Percentiles rank a stretch among this genome's conserved stretches.
phyloP scores from a whole-genome alignment of 73 alveolate species.

The Paramecium sonneborni region DNA sequence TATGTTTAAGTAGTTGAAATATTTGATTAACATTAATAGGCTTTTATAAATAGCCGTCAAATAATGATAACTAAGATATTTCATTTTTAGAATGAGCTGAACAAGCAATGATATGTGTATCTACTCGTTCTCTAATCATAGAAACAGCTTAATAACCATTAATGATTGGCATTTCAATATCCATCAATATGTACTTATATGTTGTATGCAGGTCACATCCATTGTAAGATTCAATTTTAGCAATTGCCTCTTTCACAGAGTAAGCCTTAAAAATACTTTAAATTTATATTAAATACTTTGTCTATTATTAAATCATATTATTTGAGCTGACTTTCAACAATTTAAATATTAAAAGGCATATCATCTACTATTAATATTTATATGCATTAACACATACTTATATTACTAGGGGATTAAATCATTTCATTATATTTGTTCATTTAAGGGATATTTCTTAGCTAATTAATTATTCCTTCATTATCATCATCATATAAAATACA shows the following conservation, averaged over 20 bases:
- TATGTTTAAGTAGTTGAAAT: neutral
- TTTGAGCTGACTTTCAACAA: slow-evolving; percentile 16
- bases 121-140: slow-evolving; percentile 21
- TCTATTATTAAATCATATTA: neutral
- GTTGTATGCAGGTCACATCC: slow-evolving; percentile 6
- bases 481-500: neutral
- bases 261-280: neutral
- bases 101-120: slow-evolving; percentile 55
- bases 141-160: slow-evolving; percentile 61
- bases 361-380: slow-evolving; percentile 60
- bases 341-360: slow-evolving; percentile 31
- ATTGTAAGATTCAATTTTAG: neutral
- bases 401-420: neutral
- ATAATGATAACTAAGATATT: neutral
- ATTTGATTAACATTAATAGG: slow-evolving; percentile 12
- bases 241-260: neutral
- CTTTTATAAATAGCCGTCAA: slow-evolving; percentile 44
- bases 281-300: neutral
- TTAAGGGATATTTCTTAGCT: slow-evolving; percentile 1
- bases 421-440: slow-evolving; percentile 12
- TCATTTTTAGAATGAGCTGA: slow-evolving; percentile 54
- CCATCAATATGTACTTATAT: slow-evolving; percentile 37
- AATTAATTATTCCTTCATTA: neutral
- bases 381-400: slow-evolving; percentile 33
- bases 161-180: slow-evolving; percentile 65